Conservation (phyloP, 2,329 filamentous ascomycete species). For the Aspergillus sp. region DNA sequence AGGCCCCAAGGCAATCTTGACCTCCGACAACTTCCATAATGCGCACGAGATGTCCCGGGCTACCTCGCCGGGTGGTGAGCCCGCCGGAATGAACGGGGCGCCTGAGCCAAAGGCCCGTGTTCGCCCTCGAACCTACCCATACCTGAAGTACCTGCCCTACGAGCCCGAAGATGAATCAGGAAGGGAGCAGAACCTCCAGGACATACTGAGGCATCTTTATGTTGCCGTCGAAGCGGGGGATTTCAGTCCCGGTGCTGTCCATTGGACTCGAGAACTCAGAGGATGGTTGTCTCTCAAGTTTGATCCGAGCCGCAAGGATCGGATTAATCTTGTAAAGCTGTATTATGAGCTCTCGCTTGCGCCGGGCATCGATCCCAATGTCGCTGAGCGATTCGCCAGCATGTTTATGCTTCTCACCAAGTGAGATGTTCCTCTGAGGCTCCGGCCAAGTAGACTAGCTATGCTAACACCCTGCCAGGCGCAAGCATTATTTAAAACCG, state of each 20-base stretch:
- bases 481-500: slow-evolving; percentile 89
- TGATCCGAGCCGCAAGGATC: slow-evolving; percentile 76
- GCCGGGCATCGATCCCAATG: slow-evolving; percentile 71
- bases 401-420: slow-evolving; percentile 97
- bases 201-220: slow-evolving; percentile 89
- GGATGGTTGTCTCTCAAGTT: slow-evolving; percentile 97
- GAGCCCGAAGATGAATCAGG: slow-evolving; percentile 69
- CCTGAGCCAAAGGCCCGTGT: slow-evolving; percentile 58
- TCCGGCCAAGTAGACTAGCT: too few relatives aligned
- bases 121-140: slow-evolving; percentile 79
- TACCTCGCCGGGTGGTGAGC: slow-evolving; percentile 63
- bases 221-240: slow-evolving; percentile 86
- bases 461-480: slow-evolving; percentile 47
- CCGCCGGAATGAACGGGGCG: slow-evolving; percentile 41
- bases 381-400: slow-evolving; percentile 83
- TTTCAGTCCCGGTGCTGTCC: slow-evolving; percentile 83
- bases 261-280: slow-evolving; percentile 94
- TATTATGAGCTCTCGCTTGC: slow-evolving; percentile 92
- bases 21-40: slow-evolving; percentile 30
- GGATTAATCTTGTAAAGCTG: slow-evolving; percentile 74
- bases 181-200: slow-evolving; percentile 67
- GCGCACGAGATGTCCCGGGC: slow-evolving; percentile 70
- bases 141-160: slow-evolving; percentile 85
- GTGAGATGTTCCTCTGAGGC: slow-evolving; percentile 41
- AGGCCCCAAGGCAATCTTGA: slow-evolving; percentile 24